A percentile compares a stretch with the other conserved stretches of the same genome.
These are phyloP conservation scores for Pleoardoris graminearum DNA, from an alignment of 2,329 filamentous ascomycete species.

Conservation along the genomic window DNA sequence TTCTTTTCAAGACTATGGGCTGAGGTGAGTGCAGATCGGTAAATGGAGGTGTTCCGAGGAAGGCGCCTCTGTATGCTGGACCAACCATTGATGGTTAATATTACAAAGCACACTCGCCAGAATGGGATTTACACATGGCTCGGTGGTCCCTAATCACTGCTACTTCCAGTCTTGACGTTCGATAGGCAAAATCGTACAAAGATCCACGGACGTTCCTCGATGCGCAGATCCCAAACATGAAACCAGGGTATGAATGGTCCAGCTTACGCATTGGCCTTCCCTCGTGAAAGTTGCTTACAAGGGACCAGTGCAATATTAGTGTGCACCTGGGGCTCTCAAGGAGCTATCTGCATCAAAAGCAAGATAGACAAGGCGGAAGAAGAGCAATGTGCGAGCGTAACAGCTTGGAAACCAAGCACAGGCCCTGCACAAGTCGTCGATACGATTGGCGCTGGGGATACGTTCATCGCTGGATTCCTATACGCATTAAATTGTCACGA, in stretches of 20 bases:
- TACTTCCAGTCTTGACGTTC: too few relatives aligned
- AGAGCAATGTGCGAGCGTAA: conserved; percentile 17
- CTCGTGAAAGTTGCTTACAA: background rate
- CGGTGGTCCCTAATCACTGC: too few relatives aligned
- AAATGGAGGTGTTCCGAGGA: too few relatives aligned
- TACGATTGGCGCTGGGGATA: conserved; percentile 73
- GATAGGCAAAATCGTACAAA: background rate
- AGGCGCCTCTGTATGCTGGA: background rate
- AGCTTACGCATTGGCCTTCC: background rate
- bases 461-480: conserved; percentile 72
- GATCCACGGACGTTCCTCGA: conserved; percentile 40
- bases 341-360: conserved; percentile 54
- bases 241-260: conserved; percentile 51
- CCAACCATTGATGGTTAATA: too few relatives aligned
- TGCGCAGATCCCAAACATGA: conserved; percentile 21
- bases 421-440: conserved; percentile 54
- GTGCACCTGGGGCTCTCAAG: conserved; percentile 64
- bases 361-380: conserved; percentile 13
- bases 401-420: conserved; percentile 31
- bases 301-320: conserved; percentile 51
- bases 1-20: conserved; percentile 73
- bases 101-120: too few relatives aligned
- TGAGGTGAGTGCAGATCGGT: conserved; percentile 49
- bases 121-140: too few relatives aligned
- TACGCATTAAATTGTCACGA: conserved; percentile 60